A percentile compares a stretch with the other conserved stretches of the same genome.
Evolutionary conservation across 2,329 filamentous ascomycete species (phyloP).

Genomic region (Dactylellina cionopaga): DNA sequence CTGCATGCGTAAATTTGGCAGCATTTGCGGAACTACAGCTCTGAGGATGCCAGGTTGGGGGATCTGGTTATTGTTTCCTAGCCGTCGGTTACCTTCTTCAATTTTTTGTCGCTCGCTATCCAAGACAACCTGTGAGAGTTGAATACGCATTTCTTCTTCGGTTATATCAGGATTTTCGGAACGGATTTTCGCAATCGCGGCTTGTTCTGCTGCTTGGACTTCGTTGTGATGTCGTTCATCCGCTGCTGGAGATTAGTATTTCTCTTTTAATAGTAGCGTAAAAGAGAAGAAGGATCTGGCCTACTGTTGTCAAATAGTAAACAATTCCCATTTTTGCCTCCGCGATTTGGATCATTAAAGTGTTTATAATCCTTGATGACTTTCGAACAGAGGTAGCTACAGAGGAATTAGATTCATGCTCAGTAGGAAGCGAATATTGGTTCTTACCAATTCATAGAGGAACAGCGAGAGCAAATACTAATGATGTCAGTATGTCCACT

Average conservation of each 20-base stretch:
- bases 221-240: slow-evolving; percentile 72
- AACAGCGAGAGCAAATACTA: slow-evolving; percentile 70
- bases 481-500: slow-evolving; percentile 3
- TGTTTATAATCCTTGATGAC: slow-evolving; percentile 73
- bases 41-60: background rate
- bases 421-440: background rate
- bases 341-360: slow-evolving; percentile 69
- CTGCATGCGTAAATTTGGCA: background rate
- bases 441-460: slow-evolving; percentile 67
- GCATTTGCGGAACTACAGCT: background rate
- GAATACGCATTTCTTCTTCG: slow-evolving; percentile 69
- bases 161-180: slow-evolving; percentile 71
- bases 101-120: slow-evolving; percentile 57
- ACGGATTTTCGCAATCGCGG: slow-evolving; percentile 67
- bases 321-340: slow-evolving; percentile 69
- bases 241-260: slow-evolving; percentile 55
- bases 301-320: slow-evolving; percentile 71
- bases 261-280: background rate
- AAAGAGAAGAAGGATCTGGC: background rate
- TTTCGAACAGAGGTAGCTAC: slow-evolving; percentile 76
- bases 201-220: slow-evolving; percentile 70
- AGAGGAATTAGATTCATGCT: background rate
- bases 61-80: background rate
- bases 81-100: slow-evolving; percentile 28
- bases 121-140: slow-evolving; percentile 67